Evolutionary conservation across 805 yeast species (phyloP).

Genomic region (Kluyveromyces starmeri): DNA sequence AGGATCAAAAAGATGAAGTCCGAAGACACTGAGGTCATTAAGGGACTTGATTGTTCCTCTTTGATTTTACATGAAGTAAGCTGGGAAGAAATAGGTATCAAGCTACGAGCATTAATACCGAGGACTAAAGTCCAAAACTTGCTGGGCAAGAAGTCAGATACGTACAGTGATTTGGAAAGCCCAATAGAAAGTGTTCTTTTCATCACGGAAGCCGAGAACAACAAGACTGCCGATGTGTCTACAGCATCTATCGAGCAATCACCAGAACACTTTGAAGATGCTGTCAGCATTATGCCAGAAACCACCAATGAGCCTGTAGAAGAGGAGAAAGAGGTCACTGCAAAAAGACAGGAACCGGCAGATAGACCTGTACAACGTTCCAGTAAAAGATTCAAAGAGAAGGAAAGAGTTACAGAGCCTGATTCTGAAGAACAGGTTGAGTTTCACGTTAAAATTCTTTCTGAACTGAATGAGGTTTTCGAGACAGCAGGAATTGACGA

Average conservation of each 20-base stretch:
- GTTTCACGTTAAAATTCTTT: conserved; percentile 14
- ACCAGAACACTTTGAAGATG: conserved; percentile 5
- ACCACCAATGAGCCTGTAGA: conserved; percentile 16
- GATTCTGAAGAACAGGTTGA: conserved; percentile 9
- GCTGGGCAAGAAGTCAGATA: conserved; percentile 37
- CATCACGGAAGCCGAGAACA: conserved; percentile 15
- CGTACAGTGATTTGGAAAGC: conserved; percentile 41
- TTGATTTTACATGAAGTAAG: conserved; percentile 17
- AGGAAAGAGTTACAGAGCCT: conserved; percentile 14
- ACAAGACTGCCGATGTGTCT: conserved; percentile 4
- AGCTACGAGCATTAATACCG: conserved; percentile 27
- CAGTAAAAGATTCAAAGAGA: conserved; percentile 34
- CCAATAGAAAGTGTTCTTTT: conserved; percentile 40
- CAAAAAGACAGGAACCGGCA: background rate
- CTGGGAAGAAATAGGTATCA: conserved; percentile 24
- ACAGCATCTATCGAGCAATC: background rate
- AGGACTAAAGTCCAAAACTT: conserved; percentile 30
- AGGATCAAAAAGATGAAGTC: conserved; percentile 30
- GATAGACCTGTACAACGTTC: conserved; percentile 27
- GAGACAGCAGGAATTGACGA: conserved; percentile 1
- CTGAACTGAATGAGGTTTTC: conserved; percentile 11
- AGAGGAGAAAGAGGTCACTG: conserved; percentile 10
- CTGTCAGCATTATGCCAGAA: conserved; percentile 9
- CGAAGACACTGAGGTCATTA: conserved; percentile 31
- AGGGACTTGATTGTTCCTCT: conserved; percentile 24